Percentiles rank a stretch among this genome's conserved stretches.
These are phyloP conservation scores for Aschersonia sp. DNA, from an alignment of 2,329 filamentous ascomycete genomes.

Conservation along the genomic window DNA sequence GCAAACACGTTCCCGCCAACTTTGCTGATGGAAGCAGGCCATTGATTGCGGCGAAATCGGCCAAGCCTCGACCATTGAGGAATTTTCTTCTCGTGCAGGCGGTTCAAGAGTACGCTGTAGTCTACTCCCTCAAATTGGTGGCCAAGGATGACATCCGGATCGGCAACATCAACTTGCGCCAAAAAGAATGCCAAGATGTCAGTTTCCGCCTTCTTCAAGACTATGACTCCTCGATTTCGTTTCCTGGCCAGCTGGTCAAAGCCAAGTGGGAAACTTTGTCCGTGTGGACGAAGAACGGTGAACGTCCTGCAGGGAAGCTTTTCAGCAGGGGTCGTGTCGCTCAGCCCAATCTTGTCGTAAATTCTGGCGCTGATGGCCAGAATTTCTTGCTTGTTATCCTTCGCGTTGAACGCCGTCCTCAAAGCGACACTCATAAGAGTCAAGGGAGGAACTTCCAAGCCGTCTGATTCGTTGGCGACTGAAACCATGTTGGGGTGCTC, in stretches of 20 bases:
- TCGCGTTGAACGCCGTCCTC: slow-evolving; percentile 75
- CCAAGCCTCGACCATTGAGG: slow-evolving; percentile 92
- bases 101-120: slow-evolving; percentile 77
- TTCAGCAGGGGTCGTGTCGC: slow-evolving; percentile 76
- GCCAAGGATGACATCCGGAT: slow-evolving; percentile 87
- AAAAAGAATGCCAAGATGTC: slow-evolving; percentile 81
- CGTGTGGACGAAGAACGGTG: slow-evolving; percentile 74
- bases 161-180: slow-evolving; percentile 71
- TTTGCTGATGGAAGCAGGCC: slow-evolving; percentile 78
- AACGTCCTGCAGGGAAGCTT: slow-evolving; percentile 82
- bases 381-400: slow-evolving; percentile 94
- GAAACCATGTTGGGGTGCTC: slow-evolving; percentile 64
- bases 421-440: slow-evolving; percentile 93
- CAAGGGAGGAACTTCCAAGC: slow-evolving; percentile 68
- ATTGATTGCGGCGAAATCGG: slow-evolving; percentile 65
- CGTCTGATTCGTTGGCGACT: slow-evolving; percentile 62
- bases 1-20: slow-evolving; percentile 83
- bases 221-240: slow-evolving; percentile 62
- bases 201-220: slow-evolving; percentile 68
- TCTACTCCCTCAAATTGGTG: slow-evolving; percentile 97
- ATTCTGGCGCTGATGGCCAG: slow-evolving; percentile 80
- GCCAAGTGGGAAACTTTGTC: slow-evolving; percentile 63
- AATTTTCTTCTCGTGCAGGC: slow-evolving; percentile 79
- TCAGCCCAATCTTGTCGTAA: slow-evolving; percentile 79
- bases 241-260: slow-evolving; percentile 66